Evolutionary conservation across 1,284 basidiomycete species (phyloP), one percentile per base, ranked within the genome.

Genomic region (Trichosporon sp.): DNA sequence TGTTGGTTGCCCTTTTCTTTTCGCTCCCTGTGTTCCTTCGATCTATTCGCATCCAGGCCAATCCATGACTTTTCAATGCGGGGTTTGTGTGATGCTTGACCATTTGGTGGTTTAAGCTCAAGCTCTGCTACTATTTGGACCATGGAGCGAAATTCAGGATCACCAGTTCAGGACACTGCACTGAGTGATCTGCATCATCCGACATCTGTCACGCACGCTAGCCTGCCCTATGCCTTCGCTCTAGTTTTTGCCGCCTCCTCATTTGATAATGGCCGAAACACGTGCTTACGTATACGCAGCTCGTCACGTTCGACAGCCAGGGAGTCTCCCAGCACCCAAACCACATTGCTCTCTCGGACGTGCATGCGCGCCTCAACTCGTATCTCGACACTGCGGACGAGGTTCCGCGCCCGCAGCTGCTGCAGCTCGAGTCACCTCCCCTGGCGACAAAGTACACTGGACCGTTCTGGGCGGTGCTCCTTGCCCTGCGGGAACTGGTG

Each of bases 311-410:
- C 73, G 95, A 99, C 80, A 68, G 79, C 0, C 69, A 76, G 3
- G 95, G 96, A 1, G 83, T 99, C 4, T 94, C 93, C 8, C 83
- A 82, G 0, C 95, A 99, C 74, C 89, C 91, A 0, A 99, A 99
- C 78, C 95, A 99, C 79, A 84, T 84, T 62, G 88, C 92, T 0
- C 81, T 95, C 21, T 85, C 85, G n/a, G 71, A 78, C 49, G 88
- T 89, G 58, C 83, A 71, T 37, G 27, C 65, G 27, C 67, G 67
- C 21, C 60, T 73, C 16, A 62, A 62, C 25, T 14, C 34, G 71
- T 64, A 49, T 63, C 49, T 56, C 57, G 31, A 67, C 27, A 68
- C 68, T 11, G 23, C 36, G 23, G 49, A 54, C 7, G 33, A 29
- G 23, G 25, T 27, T 54, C 58, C 66, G 49, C 59, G 46, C 10